A percentile compares a stretch with the other conserved stretches of the same genome.
phyloP scores from a whole-genome alignment of 139 green algal genomes.

The Tetradesmus lagerheimii region DNA sequence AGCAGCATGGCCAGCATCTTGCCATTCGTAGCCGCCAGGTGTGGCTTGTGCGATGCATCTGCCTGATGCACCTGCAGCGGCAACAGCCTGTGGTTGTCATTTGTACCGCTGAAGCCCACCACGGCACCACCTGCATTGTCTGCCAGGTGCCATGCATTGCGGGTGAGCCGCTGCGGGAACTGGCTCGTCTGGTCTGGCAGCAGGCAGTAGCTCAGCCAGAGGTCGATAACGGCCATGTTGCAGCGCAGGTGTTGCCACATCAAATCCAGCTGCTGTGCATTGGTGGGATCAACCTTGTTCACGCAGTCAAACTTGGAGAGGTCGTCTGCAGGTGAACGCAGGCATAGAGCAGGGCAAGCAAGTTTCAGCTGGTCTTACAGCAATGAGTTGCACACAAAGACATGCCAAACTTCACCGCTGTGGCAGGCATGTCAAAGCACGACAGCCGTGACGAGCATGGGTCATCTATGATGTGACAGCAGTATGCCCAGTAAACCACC shows the following conservation, averaged over 20 bases:
- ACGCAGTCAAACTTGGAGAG: conserved; percentile 46
- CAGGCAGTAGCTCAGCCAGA: conserved; percentile 66
- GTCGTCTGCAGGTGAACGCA: conserved; percentile 33
- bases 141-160: conserved; percentile 70
- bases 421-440: no score
- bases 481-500: no score
- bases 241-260: conserved; percentile 51
- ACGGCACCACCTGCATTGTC: conserved; percentile 45
- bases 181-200: conserved; percentile 57
- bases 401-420: no score
- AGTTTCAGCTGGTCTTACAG: background rate
- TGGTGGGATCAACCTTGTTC: conserved; percentile 64
- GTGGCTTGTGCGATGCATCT: background rate
- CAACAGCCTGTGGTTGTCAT: conserved; percentile 73
- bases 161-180: conserved; percentile 57
- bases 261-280: conserved; percentile 51
- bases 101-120: conserved; percentile 68
- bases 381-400: no score
- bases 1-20: conserved; percentile 74
- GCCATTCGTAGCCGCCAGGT: conserved; percentile 67
- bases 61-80: conserved; percentile 62
- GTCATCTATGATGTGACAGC: no score
- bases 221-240: conserved; percentile 66
- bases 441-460: no score
- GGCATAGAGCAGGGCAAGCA: background rate